phyloP scores from a whole-genome alignment of 495 filamentous ascomycete genomes.

The Xylaria grammica region DNA sequence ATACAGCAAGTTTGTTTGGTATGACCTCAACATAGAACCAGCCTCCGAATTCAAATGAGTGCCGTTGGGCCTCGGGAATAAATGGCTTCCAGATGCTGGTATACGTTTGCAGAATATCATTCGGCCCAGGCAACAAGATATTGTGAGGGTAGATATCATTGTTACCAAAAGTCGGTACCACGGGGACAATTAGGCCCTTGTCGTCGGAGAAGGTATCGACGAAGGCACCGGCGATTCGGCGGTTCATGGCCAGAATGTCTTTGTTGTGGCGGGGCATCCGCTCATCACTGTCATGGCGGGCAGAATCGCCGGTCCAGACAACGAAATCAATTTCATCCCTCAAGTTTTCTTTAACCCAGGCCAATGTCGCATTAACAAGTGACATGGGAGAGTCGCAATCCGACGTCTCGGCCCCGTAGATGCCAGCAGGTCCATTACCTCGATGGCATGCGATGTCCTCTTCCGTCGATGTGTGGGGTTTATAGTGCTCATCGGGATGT shows the following conservation, averaged over 20 bases:
- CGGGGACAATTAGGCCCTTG: constrained; percentile 70
- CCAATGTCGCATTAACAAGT: constrained; percentile 87
- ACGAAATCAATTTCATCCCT: constrained; percentile 90
- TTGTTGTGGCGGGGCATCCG: constrained; percentile 71
- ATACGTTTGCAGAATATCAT: constrained; percentile 78
- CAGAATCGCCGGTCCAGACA: constrained; percentile 96
- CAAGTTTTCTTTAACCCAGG: constrained; percentile 87
- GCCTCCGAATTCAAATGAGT: constrained; percentile 88
- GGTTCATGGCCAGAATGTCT: constrained; percentile 79
- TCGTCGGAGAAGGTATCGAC: constrained; percentile 68
- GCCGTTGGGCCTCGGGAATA: constrained; percentile 91
- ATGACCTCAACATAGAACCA: constrained; percentile 96
- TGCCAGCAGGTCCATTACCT: constrained; percentile 74
- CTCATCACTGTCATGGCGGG: constrained; percentile 93
- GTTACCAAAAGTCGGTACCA: constrained; percentile 91
- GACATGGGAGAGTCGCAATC: constrained; percentile 85
- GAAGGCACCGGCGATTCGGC: constrained; percentile 76
- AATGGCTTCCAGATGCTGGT: constrained; percentile 78
- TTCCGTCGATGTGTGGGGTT: constrained; percentile 71
- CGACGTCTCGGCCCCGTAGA: constrained; percentile 80
- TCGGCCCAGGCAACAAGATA: constrained; percentile 84
- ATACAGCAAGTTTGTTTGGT: constrained; percentile 81
- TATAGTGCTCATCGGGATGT: constrained; percentile 88
- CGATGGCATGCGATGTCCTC: constrained; percentile 78
- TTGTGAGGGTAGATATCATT: constrained; percentile 99